phyloP scores from a whole-genome alignment of 371 early-diverging fungal species.

The Gilbertella persicaria region DNA sequence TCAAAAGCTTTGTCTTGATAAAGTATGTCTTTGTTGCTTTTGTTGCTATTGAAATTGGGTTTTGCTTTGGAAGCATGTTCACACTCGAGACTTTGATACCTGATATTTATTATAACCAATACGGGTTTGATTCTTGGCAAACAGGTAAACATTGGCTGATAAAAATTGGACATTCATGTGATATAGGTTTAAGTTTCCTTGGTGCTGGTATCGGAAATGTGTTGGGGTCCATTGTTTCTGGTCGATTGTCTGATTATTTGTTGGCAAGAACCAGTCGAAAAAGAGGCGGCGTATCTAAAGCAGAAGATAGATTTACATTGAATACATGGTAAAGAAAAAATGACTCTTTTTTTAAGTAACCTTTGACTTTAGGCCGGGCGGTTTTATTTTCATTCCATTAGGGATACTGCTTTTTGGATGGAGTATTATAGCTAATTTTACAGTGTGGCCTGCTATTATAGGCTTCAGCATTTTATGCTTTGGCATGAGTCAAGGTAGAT shows the following conservation, averaged over 20 bases:
- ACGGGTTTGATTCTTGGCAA: constrained; percentile 47
- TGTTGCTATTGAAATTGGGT: constrained; percentile 19
- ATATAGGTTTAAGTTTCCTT: constrained; percentile 39
- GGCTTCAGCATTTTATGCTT: constrained; percentile 58
- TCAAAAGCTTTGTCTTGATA: constrained; percentile 16
- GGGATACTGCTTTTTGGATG: constrained; percentile 60
- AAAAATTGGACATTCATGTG: background rate
- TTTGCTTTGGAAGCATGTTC: constrained; percentile 38
- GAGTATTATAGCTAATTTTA: constrained; percentile 40
- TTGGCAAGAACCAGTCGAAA: constrained; percentile 25
- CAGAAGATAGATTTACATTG: constrained; percentile 45
- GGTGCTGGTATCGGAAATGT: constrained; percentile 50
- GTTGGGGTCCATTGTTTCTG: constrained; percentile 37
- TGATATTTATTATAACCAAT: constrained; percentile 28
- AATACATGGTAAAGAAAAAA: constrained; percentile 50
- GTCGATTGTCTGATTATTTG: constrained; percentile 37
- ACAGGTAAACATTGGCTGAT: too few species aligned
- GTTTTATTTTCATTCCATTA: constrained; percentile 51
- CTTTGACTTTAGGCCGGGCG: constrained; percentile 44
- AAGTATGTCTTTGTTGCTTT: constrained; percentile 10
- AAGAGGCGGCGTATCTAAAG: constrained; percentile 30
- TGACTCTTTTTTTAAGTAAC: background rate
- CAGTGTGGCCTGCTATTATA: constrained; percentile 50
- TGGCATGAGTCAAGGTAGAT: constrained; percentile 57
- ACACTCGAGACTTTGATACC: constrained; percentile 50